Base-by-base conservation (phyloP, 2,329 filamentous ascomycete genomes). In the Cercospora citrullina region DNA sequence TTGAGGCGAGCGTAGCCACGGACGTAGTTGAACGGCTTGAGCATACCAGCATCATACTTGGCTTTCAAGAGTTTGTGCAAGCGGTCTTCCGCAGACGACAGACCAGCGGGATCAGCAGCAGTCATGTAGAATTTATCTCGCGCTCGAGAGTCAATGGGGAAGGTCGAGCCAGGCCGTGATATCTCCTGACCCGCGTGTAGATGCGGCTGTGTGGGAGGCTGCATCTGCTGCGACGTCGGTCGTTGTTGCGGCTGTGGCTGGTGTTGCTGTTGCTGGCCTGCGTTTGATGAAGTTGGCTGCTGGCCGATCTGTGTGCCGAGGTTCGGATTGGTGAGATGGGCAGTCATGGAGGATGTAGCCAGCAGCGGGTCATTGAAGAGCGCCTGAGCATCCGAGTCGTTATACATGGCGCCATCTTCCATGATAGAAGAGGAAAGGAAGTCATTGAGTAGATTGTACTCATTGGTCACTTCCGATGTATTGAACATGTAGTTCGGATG, bases 1-100 rank as follows among this genome's bases (percentile, higher is more conserved):
- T 93, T 92, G 59, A 99, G 84, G 33, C 93, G 88, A 10, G 93
- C 91, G 79, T 99, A 99, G 12, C 95, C 95, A 76, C 96, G 96
- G 74, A 98, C 92, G 79, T 99, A 99, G 82, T 98, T 98, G 85
- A 99, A 99, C 1, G 95, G 95, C 77, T 94, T 95, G 67, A 99
- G 84, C 76, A 99, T 85, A 1, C 95, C 95, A 0, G 95, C 95
- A 73, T 98, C 94, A 80, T 97, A 96, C 80, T 99, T 99, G 71
- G 95, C 95, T 78, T 91, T 92, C 66, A 99, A 87, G 6, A 99
- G 87, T 74, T 95, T 93, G 76, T 94, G 91, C 92, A 99, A 97
- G 68, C 95, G 91, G 79, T 97, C 93, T 80, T 97, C 94, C 12
- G 95, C 93, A 23, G 91, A 91, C 74, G 90, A 88, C 73, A 93